Conservation (phyloP, 1,139 yeast genomes). For the Pichia sp. region DNA sequence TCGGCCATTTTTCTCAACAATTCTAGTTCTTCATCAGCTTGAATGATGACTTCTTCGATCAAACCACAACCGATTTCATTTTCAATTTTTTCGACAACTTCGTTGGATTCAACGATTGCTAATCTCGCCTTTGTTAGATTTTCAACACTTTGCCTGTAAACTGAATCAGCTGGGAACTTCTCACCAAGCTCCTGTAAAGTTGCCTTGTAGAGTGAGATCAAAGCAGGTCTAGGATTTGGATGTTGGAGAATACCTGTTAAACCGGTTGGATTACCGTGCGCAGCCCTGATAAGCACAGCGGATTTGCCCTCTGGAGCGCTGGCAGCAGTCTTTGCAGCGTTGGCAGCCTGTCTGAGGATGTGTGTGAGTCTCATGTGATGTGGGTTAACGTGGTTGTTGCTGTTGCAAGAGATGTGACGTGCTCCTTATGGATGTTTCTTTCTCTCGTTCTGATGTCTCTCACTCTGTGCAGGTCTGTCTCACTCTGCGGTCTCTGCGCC, state of each 20-base stretch:
- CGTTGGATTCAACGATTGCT: conserved; percentile 56
- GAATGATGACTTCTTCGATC: conserved; percentile 74
- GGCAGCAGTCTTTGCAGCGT: neutral
- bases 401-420: too few relatives aligned
- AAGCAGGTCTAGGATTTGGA: conserved; percentile 80
- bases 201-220: conserved; percentile 61
- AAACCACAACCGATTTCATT: conserved; percentile 72
- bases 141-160: conserved; percentile 72
- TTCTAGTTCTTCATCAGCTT: conserved; percentile 74
- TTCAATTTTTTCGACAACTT: conserved; percentile 63
- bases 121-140: conserved; percentile 66
- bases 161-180: conserved; percentile 62
- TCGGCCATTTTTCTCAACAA: conserved; percentile 63
- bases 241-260: conserved; percentile 71
- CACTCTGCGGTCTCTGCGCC: too few relatives aligned
- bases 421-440: too few relatives aligned
- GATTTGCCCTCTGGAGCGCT: conserved; percentile 1
- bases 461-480: too few relatives aligned
- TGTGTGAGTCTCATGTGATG: conserved; percentile 39
- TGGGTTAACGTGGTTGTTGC: too few relatives aligned
- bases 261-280: conserved; percentile 71
- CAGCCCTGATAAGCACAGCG: conserved; percentile 59
- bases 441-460: too few relatives aligned
- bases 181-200: conserved; percentile 53
- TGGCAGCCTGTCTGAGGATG: conserved; percentile 40